Base-by-base conservation (phyloP, 202 grass and related monocot species). In the Panicum virgatum region DNA sequence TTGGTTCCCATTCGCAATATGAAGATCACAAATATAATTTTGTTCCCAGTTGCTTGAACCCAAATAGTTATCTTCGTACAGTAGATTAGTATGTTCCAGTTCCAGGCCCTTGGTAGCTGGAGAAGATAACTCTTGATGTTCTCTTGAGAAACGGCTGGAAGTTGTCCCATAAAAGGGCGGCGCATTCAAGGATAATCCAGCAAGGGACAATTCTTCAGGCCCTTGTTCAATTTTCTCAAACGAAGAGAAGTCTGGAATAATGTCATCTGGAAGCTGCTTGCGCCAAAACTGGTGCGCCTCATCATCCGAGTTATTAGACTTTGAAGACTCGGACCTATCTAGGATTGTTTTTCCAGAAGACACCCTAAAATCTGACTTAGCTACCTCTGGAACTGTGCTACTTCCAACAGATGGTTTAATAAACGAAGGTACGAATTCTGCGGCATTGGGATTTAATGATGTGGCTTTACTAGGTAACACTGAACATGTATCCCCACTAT, bases 191-290 rank as follows among this genome's bases (percentile, higher is more conserved):
- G 89, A 90, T 44, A 96, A 84, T 70, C 89, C 89, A 80, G 84
- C 86, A 78, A 98, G 76, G 78, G 96, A 78, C 71, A 91, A 84
- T 34, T 88, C 90, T 87, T 83, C 87, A 77, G 87, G 72, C 71
- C 80, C 85, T 45, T 76, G 89, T 80, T 96, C 87, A 61, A 81
- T 84, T 78, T 96, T 91, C 83, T 89, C 92, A 12, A 91, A 88
- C 18, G 73, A 82, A 58, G 85, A 88, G 44, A 98, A 98, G 70
- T 98, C 96, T 61, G 96, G 90, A 83, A 89, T 96, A 70, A 98
- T 98, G 81, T 98, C 92, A 90, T 96, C 96, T 43, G 96, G 96
- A 66, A 98, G 96, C 84, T 93, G 96, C 69, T 70, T 87, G 52
- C 74, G 82, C 96, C 96, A 98, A 87, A 93, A 93, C 44, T 91